Evolutionary conservation across 306 rosid species (phyloP), one percentile per base, ranked within the genome.

Genomic region (Sechiopsis laciniata): DNA sequence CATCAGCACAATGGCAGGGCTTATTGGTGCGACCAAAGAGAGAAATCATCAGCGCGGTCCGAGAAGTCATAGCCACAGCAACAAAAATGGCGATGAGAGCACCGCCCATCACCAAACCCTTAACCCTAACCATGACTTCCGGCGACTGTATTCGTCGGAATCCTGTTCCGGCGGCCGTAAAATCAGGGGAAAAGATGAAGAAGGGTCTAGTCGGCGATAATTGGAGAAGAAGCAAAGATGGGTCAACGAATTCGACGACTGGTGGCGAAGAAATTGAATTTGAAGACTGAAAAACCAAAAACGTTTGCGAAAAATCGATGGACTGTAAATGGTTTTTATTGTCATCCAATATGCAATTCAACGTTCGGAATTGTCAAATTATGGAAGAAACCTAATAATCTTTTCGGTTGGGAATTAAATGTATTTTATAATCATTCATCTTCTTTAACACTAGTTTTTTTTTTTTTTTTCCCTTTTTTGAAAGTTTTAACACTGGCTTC

Each of bases 1-100:
- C 97, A 88, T 78, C 73, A 61, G 90, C 76, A 83, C 97, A 94
- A 8, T 14, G 85, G 50, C 97, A 91, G 29, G 91, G 85, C 84
- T 81, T 83, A 4, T 73, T 80, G 29, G 82, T 80, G 10, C 76
- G 82, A 50, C 96, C 89, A 69, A 78, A 84, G 2, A 84, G 85
- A 64, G 90, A 77, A 54, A 81, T 78, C 32, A 40, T 71, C 3
- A 88, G 78, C 48, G 85, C 80, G 60, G 86, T 74, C 37, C 42
- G 74, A 26, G 82, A 81, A 73, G 96, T 81, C 86, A 94, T 16
- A 8, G 84, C 84, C 58, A 87, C 71, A 22, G 96, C 97, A 71
- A 86, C 55, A 67, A 89, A 81, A 7, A 86, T 51, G 24, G 72
- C 87, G 26, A 85, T 63, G 51, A 94, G 73, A 74, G 97, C 81